A percentile compares a stretch with the other conserved stretches of the same genome.
Evolutionary conservation across 805 yeast genomes (phyloP).

Genomic region (Barnettozyma salicaria): DNA sequence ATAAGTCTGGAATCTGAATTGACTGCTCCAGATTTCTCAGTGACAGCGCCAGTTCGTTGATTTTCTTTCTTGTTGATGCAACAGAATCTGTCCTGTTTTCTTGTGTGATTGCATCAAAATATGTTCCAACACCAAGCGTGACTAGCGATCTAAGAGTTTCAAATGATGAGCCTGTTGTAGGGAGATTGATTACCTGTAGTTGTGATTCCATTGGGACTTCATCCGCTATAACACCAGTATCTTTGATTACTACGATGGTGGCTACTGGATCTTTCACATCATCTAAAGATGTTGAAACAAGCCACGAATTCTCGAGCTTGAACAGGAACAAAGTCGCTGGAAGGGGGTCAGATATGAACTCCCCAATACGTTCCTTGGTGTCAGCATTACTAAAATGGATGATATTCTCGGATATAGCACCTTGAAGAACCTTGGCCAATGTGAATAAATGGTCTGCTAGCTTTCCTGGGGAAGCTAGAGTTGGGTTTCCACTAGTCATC

Average conservation of each 20-base stretch:
- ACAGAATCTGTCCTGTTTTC: conserved; percentile 31
- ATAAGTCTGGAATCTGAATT: conserved; percentile 62
- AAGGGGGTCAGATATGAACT: conserved; percentile 18
- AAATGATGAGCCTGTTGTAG: conserved; percentile 29
- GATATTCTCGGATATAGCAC: conserved; percentile 25
- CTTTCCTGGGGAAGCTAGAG: conserved; percentile 9
- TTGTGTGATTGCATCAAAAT: conserved; percentile 48
- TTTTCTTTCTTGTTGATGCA: conserved; percentile 49
- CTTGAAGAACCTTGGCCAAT: conserved; percentile 26
- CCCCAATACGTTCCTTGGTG: conserved; percentile 11
- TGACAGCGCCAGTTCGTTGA: conserved; percentile 62
- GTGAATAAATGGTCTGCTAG: conserved; percentile 25
- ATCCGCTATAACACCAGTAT: conserved; percentile 28
- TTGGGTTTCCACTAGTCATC: not conserved
- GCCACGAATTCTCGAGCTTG: conserved; percentile 16
- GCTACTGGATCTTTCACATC: conserved; percentile 16
- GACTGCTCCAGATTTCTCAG: conserved; percentile 62
- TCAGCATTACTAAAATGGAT: conserved; percentile 23
- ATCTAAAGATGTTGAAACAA: conserved; percentile 10
- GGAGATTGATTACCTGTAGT: conserved; percentile 31
- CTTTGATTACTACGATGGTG: conserved; percentile 39
- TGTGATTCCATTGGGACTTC: conserved; percentile 27
- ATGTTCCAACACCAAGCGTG: conserved; percentile 59
- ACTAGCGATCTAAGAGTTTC: conserved; percentile 56
- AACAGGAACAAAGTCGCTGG: conserved; percentile 25